Conservation (phyloP, 768 basidiomycete genomes). For the Collybiopsis confluens region DNA sequence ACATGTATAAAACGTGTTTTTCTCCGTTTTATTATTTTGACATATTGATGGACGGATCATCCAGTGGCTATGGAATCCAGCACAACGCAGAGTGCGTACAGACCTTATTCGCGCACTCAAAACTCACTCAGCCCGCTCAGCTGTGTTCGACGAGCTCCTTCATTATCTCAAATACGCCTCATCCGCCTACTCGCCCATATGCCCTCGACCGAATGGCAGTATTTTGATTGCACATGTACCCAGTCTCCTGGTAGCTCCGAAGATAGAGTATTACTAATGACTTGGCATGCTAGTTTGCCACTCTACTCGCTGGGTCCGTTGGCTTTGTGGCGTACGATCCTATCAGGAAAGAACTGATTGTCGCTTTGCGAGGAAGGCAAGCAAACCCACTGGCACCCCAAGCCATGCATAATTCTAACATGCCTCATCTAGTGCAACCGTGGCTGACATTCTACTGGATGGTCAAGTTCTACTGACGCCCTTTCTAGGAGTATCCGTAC, state of each 20-base stretch:
- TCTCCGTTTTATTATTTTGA: not conserved
- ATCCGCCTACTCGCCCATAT: constrained; percentile 41
- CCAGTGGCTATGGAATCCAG: not conserved
- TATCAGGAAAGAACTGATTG: constrained; percentile 39
- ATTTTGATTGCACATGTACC: constrained; percentile 31
- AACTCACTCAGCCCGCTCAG: constrained; percentile 16
- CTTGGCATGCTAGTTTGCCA: constrained; percentile 30
- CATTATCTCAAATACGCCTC: constrained; percentile 56
- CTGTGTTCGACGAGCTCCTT: constrained; percentile 39
- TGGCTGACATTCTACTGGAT: constrained; percentile 40
- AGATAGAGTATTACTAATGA: not conserved
- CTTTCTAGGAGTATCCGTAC: constrained; percentile 37
- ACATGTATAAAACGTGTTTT: constrained; percentile 2
- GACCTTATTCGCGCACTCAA: too few relatives aligned
- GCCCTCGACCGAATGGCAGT: constrained; percentile 48
- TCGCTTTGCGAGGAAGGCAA: constrained; percentile 49
- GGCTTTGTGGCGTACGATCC: constrained; percentile 51
- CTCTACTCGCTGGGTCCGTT: constrained; percentile 31
- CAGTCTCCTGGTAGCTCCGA: not conserved
- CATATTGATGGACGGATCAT: not conserved
- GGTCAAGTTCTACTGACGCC: constrained; percentile 37
- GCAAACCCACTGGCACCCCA: not conserved
- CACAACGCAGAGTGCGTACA: too few relatives aligned
- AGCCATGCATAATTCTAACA: not conserved
- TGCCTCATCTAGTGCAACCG: constrained; percentile 28